Evolutionary conservation across 257 asterid genomes (phyloP), one percentile per base, ranked within the genome.

Genomic region (Solanum virginianum): DNA sequence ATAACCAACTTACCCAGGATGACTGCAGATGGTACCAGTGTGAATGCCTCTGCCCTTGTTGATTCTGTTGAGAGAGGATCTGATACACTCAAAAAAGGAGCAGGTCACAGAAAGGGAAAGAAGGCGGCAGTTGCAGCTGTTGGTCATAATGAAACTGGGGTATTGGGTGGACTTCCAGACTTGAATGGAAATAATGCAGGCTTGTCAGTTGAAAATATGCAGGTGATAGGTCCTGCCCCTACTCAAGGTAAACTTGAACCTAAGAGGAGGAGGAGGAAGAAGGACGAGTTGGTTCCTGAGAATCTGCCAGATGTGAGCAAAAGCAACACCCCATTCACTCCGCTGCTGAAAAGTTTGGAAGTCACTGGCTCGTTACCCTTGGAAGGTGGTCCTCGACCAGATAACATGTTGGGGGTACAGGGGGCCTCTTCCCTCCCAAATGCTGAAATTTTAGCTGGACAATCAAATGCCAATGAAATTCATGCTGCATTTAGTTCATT

Each of bases 91-190:
- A 51, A 83, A 77, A 86, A 83, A 41, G 82, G 72, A 87, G 87
- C 49, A 53, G 80, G 84, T 83, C 77, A 86, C 57, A 47, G 60
- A 69, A 89, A 88, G 85, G 79, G 83, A 20, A 85, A 69, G 89
- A 86, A 85, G 89, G 77, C 57, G 43, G 88, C 41, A 87, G 74
- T 60, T 43, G 87, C 80, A 66, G 85, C 84, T 16, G 84, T 71
- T 51, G 77, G 75, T 85, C 59, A 62, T 60, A 79, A 85, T 82
- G 89, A 75, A 51, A 26, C 55, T 63, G 85, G 85, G 81, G 49
- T 84, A 24, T 70, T 84, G 24, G 74, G 85, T 75, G 81, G 65
- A 68, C 68, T 91, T 72, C 93, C 95, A 60, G 91, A 91, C 85
- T 75, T 90, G 88, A 92, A 92, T 85, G 89, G 89, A 29, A 86